These are phyloP conservation scores for Candida glaebosa DNA, from an alignment of 805 yeast species.

Conservation along the genomic window DNA sequence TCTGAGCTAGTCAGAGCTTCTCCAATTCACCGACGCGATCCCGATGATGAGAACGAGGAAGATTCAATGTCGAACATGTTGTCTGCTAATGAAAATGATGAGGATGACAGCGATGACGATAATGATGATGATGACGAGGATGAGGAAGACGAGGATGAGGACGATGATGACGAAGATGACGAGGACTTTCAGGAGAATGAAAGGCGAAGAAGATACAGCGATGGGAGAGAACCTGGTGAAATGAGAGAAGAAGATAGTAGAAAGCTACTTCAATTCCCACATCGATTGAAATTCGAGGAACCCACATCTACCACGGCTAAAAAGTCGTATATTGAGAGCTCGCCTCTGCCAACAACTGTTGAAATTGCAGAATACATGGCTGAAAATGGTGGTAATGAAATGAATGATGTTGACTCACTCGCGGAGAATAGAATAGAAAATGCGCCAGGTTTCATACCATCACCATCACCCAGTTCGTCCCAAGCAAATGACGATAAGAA, in stretches of 20 bases:
- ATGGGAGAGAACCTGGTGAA: background rate
- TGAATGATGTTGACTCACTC: background rate
- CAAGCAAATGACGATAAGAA: constrained; percentile 6
- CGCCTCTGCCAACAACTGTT: background rate
- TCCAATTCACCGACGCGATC: background rate
- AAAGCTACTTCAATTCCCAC: constrained; percentile 6
- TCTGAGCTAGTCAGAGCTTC: constrained; percentile 4
- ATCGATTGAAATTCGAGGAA: constrained; percentile 5
- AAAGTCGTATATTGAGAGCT: background rate
- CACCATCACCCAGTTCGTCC: constrained; percentile 5
- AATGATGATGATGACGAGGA: constrained; percentile 3
- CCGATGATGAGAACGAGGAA: constrained; percentile 6
- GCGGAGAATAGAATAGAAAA: background rate
- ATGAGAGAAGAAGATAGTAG: background rate
- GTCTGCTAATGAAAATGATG: constrained; percentile 2
- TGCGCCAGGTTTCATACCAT: constrained; percentile 2
- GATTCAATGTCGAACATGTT: background rate
- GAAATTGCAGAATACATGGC: constrained; percentile 3
- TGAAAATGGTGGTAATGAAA: background rate
- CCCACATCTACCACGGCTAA: background rate
- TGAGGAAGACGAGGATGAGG: constrained; percentile 1
- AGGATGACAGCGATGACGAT: constrained; percentile 5
- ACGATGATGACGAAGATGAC: constrained; percentile 3
- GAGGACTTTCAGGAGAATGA: background rate
- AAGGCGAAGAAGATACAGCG: constrained; percentile 4